A percentile compares a stretch with the other conserved stretches of the same genome.
These are phyloP conservation scores for Pseudocercospora macadamiae DNA, from an alignment of 2,329 filamentous ascomycete species.

Conservation along the genomic window DNA sequence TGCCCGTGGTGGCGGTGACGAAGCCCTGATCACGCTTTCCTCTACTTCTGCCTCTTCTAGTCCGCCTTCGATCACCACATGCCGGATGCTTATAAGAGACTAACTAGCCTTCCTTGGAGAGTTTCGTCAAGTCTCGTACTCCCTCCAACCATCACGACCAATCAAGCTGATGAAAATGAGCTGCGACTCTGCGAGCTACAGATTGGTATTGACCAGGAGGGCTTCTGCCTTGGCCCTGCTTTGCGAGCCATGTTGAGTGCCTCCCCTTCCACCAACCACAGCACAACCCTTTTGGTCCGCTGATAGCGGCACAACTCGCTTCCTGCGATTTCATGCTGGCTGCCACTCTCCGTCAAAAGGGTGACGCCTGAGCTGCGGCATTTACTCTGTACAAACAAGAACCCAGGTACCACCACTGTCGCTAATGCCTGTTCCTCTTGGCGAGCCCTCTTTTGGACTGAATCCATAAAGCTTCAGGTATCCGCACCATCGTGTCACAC, in stretches of 20 bases:
- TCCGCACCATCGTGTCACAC: too few relatives aligned
- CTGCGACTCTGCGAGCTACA: too few relatives aligned
- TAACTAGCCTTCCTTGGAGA: not conserved
- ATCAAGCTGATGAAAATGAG: not conserved
- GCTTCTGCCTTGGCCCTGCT: not conserved
- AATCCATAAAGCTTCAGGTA: not conserved
- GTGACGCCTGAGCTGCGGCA: too few relatives aligned
- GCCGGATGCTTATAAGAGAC: not conserved
- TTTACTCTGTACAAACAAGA: too few relatives aligned
- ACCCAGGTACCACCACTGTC: too few relatives aligned
- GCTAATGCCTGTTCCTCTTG: not conserved
- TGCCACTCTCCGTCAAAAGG: too few relatives aligned
- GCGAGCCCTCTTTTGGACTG: not conserved
- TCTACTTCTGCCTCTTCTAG: not conserved
- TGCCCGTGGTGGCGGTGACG: not conserved
- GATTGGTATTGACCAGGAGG: not conserved
- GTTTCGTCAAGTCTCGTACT: not conserved
- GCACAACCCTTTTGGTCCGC: not conserved
- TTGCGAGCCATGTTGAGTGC: not conserved
- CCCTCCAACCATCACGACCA: not conserved
- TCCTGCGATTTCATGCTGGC: too few relatives aligned
- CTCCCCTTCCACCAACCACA: not conserved
- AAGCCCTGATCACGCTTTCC: too few relatives aligned
- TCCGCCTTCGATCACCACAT: not conserved
- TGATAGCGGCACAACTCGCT: too few relatives aligned